These are phyloP conservation scores for Lepidium sativum DNA, from an alignment of 345 rosid genomes.

Conservation along the genomic window DNA sequence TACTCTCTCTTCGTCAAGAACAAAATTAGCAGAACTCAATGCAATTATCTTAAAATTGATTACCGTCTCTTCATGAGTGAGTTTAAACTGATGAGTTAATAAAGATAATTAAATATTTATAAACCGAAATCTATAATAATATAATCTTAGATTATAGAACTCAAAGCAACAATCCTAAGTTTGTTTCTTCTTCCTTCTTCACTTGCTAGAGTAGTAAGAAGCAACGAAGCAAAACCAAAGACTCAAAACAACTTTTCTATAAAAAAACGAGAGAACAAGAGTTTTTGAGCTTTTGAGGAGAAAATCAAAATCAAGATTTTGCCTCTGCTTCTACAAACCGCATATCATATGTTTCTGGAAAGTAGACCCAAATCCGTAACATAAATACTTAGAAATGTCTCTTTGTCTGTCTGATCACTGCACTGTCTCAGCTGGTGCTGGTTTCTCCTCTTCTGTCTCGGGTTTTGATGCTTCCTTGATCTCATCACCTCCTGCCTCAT, in stretches of 20 bases:
- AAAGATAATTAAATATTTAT: not conserved
- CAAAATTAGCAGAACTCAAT: too few species aligned
- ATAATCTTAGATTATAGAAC: not conserved
- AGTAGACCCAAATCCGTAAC: constrained; percentile 9
- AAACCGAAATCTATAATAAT: not conserved
- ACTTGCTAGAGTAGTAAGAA: not conserved
- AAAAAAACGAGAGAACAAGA: not conserved
- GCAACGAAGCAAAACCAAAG: not conserved
- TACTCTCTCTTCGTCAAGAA: too few species aligned
- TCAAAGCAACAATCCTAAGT: not conserved
- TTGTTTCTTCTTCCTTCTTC: not conserved
- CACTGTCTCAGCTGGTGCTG: constrained; percentile 3
- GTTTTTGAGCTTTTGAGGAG: not conserved
- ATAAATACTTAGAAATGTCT: constrained; percentile 3
- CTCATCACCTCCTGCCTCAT: constrained; percentile 75
- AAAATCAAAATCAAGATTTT: constrained; percentile 10
- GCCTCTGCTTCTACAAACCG: constrained; percentile 14
- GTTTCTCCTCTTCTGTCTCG: constrained; percentile 46
- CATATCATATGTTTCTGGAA: constrained; percentile 6
- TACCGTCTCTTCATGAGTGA: not conserved
- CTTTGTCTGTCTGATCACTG: constrained; percentile 1
- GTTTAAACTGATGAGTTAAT: too few species aligned
- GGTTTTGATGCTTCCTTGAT: constrained; percentile 75
- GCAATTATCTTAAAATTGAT: too few species aligned
- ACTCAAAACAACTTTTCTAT: not conserved